Base-by-base conservation (phyloP, 176 grass and related monocot species). In the Avena atlantica region DNA sequence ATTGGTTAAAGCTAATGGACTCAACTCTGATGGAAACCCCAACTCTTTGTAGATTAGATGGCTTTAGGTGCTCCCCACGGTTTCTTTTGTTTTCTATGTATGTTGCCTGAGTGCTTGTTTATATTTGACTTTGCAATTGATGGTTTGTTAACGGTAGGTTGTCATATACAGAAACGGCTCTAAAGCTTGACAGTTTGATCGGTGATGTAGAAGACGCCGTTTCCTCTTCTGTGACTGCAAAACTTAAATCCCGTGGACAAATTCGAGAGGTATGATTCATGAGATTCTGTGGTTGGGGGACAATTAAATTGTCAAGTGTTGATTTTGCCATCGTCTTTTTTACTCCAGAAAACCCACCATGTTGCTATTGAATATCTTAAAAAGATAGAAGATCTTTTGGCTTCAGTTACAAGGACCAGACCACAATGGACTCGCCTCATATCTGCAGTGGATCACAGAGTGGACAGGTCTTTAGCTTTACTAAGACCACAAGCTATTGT, bases 401-500 rank as follows among this genome's bases (percentile, higher is more conserved):
- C 66, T 79, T 90, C 87, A 68, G 51, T 94, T 85, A 72, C 85
- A 74, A 87, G 53, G 53, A 91, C 87, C 40, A 94, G 97, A 65
- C 92, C 91, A 86, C 92, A 99, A 66, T 96, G 97, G 94, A 69
- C 61, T 70, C 72, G 40, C 6, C 89, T 99, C 62, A 68, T 94
- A 80, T 96, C 92, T 89, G 91, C 91, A 69, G 97, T 92, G 60
- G 97, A 99, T 87, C 86, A 96, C 65, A 88, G 97, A 89, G 92
- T 96, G 77, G 92, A 99, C 68, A 78, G 97, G 75, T 91, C 97
- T 91, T 91, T 96, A 90, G 94, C 94, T 87, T 25, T 94, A 83
- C 64, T 99, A 87, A 88, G 97, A 86, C 94, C 94, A 20, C 97
- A 99, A 75, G 87, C 94, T 65, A 94, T 99, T 92, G 91, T 95